Evolutionary conservation across 192 early-diverging fungal genomes (phyloP).

Genomic region (Coemansia furcata): DNA sequence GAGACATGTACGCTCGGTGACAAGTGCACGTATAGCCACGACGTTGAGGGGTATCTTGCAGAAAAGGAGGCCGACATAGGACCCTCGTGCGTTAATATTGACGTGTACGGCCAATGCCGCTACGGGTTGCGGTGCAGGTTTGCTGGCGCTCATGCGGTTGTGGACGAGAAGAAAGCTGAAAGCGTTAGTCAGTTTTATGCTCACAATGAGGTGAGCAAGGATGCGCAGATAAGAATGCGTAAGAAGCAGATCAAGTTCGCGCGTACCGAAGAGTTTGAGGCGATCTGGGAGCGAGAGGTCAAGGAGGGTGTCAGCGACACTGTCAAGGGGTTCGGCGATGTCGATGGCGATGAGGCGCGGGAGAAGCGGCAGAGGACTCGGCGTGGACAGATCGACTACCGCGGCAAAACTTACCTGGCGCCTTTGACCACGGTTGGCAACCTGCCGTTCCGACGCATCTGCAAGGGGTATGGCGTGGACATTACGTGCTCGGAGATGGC

Average conservation of each 20-base stretch:
- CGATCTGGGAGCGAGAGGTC: conserved; percentile 21
- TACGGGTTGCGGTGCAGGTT: conserved; percentile 68
- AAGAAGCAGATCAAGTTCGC: conserved; percentile 46
- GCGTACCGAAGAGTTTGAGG: conserved; percentile 38
- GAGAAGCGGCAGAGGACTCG: conserved; percentile 8
- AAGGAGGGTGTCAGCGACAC: neutral
- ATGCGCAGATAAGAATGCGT: conserved; percentile 31
- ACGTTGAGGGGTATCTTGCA: conserved; percentile 67
- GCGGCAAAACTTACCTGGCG: conserved; percentile 88
- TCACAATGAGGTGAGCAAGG: conserved; percentile 20
- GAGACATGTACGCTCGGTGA: conserved; percentile 55
- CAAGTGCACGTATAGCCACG: conserved; percentile 77
- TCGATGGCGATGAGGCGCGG: neutral
- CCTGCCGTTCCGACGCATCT: conserved; percentile 92
- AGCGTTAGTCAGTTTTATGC: conserved; percentile 1
- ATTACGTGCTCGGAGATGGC: conserved; percentile 99
- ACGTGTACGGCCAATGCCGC: conserved; percentile 65
- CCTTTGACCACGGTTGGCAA: conserved; percentile 98
- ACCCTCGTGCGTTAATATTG: conserved; percentile 64
- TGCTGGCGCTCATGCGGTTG: conserved; percentile 55
- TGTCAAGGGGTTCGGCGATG: neutral
- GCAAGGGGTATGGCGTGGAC: conserved; percentile 91
- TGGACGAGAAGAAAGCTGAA: conserved; percentile 54
- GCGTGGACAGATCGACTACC: conserved; percentile 61
- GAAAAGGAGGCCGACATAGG: conserved; percentile 78